Evolutionary conservation across 2,329 filamentous ascomycete genomes (phyloP), one percentile per base, ranked within the genome.

Genomic region (Thelonectria blattea): DNA sequence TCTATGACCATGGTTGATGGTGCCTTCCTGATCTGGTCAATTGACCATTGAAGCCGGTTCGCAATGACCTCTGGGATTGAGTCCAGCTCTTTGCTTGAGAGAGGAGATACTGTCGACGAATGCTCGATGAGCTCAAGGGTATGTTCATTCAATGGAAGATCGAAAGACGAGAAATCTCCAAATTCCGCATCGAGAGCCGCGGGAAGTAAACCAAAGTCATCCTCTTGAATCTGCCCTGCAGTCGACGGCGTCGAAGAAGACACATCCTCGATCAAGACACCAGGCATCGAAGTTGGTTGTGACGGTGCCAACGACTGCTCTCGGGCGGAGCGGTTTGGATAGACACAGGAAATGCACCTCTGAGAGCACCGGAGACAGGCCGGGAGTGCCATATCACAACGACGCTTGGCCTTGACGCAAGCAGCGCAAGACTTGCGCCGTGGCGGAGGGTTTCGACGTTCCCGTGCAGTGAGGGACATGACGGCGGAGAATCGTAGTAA

Each of bases 391-490:
- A 83, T 78, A 64, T 85, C 82, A 69, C 85, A 88, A 49, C 81
- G 81, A 14, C 85, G 79, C 71, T 87, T 88, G 22, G 84, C 79
- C 65, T 79, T 81, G 49, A 80, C 84, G 73, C 85, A 88, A 24
- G 81, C 79, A 3, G 78, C 74, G 66, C 85, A 88, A 3, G 85
- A 83, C 72, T 85, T 87, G 48, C 84, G 81, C 57, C 80, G 73
- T 5, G 78, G 78, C 46, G 77, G 81, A 34, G 79, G 80, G 71
- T 81, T 81, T 24, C 63, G 72, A 54, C 75, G 76, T 69, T 81
- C 79, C 37, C 68, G 65, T 10, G 71, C 59, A 27, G 72, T 72
- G 17, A 73, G 65, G 1, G 73, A 74, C 72, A 74, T 73, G 14
- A 15, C 45, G 27, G 39, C 48, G 47, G 46, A 41, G 34, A 37